Conservation (phyloP, 2,329 filamentous ascomycete genomes). For the Botrytis tulipae region DNA sequence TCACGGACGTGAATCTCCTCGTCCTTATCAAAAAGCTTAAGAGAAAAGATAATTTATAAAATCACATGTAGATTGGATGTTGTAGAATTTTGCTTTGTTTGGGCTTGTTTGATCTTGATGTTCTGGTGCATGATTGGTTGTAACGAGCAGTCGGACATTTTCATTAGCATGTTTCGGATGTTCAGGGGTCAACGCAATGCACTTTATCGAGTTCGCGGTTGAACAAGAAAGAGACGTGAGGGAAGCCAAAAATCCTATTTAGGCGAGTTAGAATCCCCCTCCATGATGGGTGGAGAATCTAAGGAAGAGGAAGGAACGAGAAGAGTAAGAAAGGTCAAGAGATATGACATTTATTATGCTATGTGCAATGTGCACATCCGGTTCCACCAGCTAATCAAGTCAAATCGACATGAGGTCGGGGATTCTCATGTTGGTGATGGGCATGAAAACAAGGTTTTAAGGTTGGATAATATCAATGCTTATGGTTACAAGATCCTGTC, state of each 20-base stretch:
- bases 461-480: not conserved
- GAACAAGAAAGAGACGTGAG: not conserved
- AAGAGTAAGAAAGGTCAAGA: not conserved
- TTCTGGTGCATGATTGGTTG: not conserved
- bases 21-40: not conserved
- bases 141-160: not conserved
- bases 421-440: not conserved
- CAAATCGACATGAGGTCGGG: not conserved
- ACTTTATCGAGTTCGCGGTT: not conserved
- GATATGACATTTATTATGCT: not conserved
- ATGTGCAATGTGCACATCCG: not conserved
- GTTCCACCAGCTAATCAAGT: not conserved
- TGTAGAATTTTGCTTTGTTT: not conserved
- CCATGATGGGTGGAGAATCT: not conserved
- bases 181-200: conserved; percentile 5
- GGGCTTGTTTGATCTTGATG: not conserved
- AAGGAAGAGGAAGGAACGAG: not conserved
- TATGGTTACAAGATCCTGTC: conserved; percentile 8
- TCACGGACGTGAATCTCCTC: not conserved
- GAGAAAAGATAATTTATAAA: not conserved
- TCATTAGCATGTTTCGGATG: conserved; percentile 3
- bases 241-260: not conserved
- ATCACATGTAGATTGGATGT: not conserved
- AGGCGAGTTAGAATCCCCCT: not conserved
- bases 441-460: not conserved